phyloP scores from a whole-genome alignment of 2,329 filamentous ascomycete species.

The Chrysoporthe cubensis region DNA sequence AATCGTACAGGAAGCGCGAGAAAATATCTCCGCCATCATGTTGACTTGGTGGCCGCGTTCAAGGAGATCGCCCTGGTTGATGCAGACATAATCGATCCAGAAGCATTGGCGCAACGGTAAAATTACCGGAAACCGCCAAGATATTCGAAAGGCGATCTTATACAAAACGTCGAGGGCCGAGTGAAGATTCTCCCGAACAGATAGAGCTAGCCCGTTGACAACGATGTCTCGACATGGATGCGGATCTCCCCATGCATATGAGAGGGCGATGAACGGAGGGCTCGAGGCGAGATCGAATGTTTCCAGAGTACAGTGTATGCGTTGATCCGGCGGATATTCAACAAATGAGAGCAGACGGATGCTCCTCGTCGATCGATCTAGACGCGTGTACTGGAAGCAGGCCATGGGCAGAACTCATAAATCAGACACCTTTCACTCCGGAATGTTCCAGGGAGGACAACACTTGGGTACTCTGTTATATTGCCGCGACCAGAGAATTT shows the following conservation, averaged over 20 bases:
- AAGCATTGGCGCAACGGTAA: not conserved
- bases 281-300: constrained; percentile 27
- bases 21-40: constrained; percentile 18
- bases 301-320: constrained; percentile 26
- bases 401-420: not conserved
- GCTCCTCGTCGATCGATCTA: constrained; percentile 9
- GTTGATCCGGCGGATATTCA: not conserved
- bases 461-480: no score
- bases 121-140: no score
- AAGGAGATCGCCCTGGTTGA: constrained; percentile 23
- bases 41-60: constrained; percentile 30
- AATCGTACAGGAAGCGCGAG: constrained; percentile 1
- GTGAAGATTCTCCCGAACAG: constrained; percentile 24
- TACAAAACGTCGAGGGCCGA: constrained; percentile 22
- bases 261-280: constrained; percentile 32
- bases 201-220: constrained; percentile 24
- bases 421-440: no score
- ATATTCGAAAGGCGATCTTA: no score
- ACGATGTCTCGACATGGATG: constrained; percentile 16
- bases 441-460: no score
- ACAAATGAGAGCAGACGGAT: constrained; percentile 5
- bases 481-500: no score
- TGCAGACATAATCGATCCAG: constrained; percentile 29
- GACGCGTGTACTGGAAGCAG: constrained; percentile 3
- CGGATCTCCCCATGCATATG: constrained; percentile 33